Base-by-base conservation (phyloP, 805 yeast genomes). In the Henningerozyma blattae region DNA sequence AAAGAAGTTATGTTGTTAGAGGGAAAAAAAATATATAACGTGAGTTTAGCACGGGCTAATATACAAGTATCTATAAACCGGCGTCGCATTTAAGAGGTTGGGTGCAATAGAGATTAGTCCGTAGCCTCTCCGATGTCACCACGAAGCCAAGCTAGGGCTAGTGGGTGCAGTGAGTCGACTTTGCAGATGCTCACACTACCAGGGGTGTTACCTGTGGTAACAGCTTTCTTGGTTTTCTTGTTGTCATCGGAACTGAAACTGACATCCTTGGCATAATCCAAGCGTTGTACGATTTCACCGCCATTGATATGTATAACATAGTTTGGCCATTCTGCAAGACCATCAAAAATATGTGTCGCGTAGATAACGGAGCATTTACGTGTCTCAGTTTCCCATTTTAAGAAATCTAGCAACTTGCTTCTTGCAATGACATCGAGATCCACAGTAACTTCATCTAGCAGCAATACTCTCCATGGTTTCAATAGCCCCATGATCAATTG, bases 281-380 rank as follows among this genome's bases (percentile, higher is more conserved):
- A 37, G 27, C 54, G 60, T 17, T 53, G 50, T 8, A 65, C 43
- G 7, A 73, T 66, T 17, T 57, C 52, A 1, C 97, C 96, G 34
- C 72, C 69, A 45, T 70, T 75, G 42, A 91, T 62, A 56, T 91
- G 98, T 12, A 77, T 66, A 7, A 91, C 64, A 34, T 80, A 65
- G 26, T 93, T 81, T 19, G 96, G 94, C 95, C 97, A 91, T 31
- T 68, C 65, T 12, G 84, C 85, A 37, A 91, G 68, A 0, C 98
- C 98, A 49, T 91, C 98, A 56, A 91, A 91, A 31, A 91, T 91
- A 50, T 91, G 98, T 0, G 98, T 91, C 3, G 97, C 91, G 52
- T 91, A 91, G 4, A 89, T 75, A 25, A 91, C 83, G 31, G 86
- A 75, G 40, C 93, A 76, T 15, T 68, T 58, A 38, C 97, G 66